Evolutionary conservation across 495 filamentous ascomycete species (phyloP).

Genomic region (Xylaria sp.): DNA sequence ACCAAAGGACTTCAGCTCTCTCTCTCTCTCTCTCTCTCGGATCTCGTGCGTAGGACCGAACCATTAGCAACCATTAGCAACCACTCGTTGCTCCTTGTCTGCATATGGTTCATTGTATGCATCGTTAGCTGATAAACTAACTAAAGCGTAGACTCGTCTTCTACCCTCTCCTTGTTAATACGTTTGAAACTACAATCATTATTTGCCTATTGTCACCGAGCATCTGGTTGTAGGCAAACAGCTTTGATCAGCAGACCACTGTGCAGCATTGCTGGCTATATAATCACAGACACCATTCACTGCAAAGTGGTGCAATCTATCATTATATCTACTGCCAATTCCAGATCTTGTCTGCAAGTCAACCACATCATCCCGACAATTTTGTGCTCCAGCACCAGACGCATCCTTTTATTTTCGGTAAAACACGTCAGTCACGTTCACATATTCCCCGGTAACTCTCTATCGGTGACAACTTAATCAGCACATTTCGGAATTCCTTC

Average conservation of each 20-base stretch:
- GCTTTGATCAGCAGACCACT: constrained; percentile 24
- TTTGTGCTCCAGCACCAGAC: constrained; percentile 11
- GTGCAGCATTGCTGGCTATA: not conserved
- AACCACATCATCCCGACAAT: constrained; percentile 11
- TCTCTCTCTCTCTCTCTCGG: no score
- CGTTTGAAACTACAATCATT: constrained; percentile 11
- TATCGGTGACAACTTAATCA: not conserved
- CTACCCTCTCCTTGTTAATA: not conserved
- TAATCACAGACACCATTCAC: not conserved
- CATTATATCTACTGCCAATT: not conserved
- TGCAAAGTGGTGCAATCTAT: constrained; percentile 12
- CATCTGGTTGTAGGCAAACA: constrained; percentile 4
- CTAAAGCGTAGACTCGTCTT: constrained; percentile 14
- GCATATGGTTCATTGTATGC: not conserved
- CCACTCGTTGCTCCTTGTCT: constrained; percentile 1
- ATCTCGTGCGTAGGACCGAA: not conserved
- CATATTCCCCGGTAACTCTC: not conserved
- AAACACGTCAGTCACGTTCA: not conserved
- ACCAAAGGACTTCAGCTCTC: not conserved
- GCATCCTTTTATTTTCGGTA: constrained; percentile 2
- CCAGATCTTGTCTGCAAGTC: not conserved
- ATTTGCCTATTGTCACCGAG: constrained; percentile 8
- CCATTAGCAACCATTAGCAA: not conserved
- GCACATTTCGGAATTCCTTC: not conserved
- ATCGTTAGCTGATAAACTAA: constrained; percentile 1